Conservation (phyloP, 2,329 filamentous ascomycete species). For the Scytalidium lignicola region DNA sequence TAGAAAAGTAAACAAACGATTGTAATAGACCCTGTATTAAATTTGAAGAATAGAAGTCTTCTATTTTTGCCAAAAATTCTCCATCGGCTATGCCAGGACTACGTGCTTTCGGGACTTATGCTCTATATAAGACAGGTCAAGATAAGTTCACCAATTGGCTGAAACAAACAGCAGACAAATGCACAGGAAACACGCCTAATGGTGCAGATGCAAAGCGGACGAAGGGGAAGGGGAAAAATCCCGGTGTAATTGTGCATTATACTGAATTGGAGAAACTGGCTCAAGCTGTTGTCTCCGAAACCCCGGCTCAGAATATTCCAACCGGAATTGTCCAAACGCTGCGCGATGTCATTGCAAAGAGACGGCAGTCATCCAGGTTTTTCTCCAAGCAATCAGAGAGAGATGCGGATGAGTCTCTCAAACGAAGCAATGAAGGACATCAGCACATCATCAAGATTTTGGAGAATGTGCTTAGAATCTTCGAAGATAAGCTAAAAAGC, state of each 20-base stretch:
- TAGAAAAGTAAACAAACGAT: no score
- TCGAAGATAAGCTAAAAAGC: not conserved
- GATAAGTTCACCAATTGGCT: conserved; percentile 10
- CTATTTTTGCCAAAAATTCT: not conserved
- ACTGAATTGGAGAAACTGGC: conserved; percentile 1
- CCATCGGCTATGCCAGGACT: not conserved
- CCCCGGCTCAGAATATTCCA: conserved; percentile 1
- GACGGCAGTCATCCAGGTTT: conserved; percentile 1
- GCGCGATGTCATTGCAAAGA: conserved; percentile 5
- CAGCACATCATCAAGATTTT: conserved; percentile 6
- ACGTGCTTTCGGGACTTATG: conserved; percentile 9
- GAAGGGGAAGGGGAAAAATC: not conserved
- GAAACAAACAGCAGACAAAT: conserved; percentile 6
- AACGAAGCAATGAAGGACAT: conserved; percentile 2
- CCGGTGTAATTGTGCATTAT: conserved; percentile 1
- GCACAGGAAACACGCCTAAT: not conserved
- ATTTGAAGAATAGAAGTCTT: no score
- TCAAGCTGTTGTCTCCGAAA: not conserved
- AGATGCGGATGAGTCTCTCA: not conserved
- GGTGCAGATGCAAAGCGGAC: not conserved
- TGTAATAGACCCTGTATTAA: no score
- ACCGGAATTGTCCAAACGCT: conserved; percentile 4
- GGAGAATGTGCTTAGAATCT: conserved; percentile 1
- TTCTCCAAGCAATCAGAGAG: conserved; percentile 3
- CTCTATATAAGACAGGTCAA: conserved; percentile 11